Evolutionary conservation across 306 rosid species (phyloP), one percentile per base, ranked within the genome.

Genomic region (Quercus rubra): DNA sequence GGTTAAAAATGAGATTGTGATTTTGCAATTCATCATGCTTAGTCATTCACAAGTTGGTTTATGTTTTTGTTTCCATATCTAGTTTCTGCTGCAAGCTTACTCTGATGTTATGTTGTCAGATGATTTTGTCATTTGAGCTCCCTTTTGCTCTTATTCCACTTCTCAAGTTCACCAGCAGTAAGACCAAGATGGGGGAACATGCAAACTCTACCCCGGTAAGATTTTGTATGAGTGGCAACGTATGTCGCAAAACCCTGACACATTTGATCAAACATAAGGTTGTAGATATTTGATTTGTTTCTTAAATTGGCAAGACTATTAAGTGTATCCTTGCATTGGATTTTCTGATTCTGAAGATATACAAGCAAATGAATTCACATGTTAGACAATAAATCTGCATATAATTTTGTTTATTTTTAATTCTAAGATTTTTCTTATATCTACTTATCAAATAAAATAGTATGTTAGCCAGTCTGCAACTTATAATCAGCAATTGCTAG

Each of bases 41-140:
- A 19, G 8, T 33, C 20, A 4, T 33, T 46, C 35, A 23, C 12
- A 38, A 21, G 8, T 15, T 14, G 35, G 27, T 10, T 33, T 15
- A 7, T 25, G 12, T 71, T 25, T 15, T 31, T 73, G 5, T 56
- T 11, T 2, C 12, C 20, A 7, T 71, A 17, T 71, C 43, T 56
- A 11, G 58, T 62, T 62, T 55, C 9, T 59, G 31, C 78, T 78
- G 79, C 78, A 71, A 59, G 78, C 57, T 74, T 54, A 78, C 46
- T 61, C 70, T 80, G 17, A 76, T 62, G 54, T 49, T 70, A 58
- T 87, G 57, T 68, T 76, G 77, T 74, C 90, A 95, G 99, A 93
- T 95, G 99, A 95, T 95, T 79, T 80, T 95, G 83, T 95, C 99
- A 58, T 95, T 95, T 88, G 98, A 90, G 84, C 97, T 95, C 70